Base-by-base conservation (phyloP, 768 basidiomycete species). In the Boletellus ananiceps region DNA sequence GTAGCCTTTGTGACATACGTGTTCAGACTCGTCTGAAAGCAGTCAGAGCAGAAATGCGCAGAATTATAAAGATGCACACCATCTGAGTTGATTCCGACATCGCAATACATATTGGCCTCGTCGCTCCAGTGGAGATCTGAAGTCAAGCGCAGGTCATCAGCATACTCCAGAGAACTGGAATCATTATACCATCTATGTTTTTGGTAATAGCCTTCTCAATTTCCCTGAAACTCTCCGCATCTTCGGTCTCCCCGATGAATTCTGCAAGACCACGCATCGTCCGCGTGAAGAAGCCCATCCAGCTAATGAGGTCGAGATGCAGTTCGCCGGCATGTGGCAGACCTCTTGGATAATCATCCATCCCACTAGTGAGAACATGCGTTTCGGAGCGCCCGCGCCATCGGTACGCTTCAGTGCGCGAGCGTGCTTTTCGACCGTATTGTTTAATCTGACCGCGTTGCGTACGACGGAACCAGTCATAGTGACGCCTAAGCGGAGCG, bases 271-370 rank as follows among this genome's bases (percentile, higher is more conserved):
- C 88, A 45, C 76, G 79, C 94, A 98, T 98, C 25, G 94, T 97
- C 56, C 86, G 76, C 31, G 90, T 81, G 69, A 97, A 98, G 74
- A 93, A 96, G 4, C 81, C 94, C 84, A 97, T 91, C 94, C 94
- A 98, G 27, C 88, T 86, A 55, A 93, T 89, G 49, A 97, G 69
- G 68, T 98, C 94, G 50, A 97, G 66, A 66, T 98, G 94, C 40
- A 98, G 73, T 70, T 97, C 94, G 42, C 95, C 94, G 2, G 83
- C 77, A 61, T 93, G 91, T 6, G 94, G 87, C 23, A 84, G 81
- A 13, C 88, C 93, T 46, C 94, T 79, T 11, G 94, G 94, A 67
- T 94, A 97, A 68, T 98, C 94, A 64, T 98, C 94, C 83, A 98
- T 85, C 1, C 94, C 94, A 59, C 88, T 91, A 0, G 95, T 96